Percentiles rank a stretch among this genome's conserved stretches.
phyloP scores from a whole-genome alignment of 1,284 basidiomycete species.

The Trametes hirsuta region DNA sequence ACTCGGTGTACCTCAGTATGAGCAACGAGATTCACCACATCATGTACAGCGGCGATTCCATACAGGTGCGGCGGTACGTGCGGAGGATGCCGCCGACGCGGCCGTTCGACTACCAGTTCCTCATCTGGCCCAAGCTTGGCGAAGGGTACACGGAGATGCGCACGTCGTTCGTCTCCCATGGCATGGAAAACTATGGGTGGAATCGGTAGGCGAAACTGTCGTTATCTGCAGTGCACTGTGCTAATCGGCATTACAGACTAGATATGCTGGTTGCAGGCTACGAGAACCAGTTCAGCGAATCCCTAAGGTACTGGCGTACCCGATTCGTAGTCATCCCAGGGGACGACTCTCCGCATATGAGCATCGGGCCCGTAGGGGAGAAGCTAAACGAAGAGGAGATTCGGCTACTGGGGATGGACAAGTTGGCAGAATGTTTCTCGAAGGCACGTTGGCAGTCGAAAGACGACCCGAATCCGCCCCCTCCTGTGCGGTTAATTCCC shows the following conservation, averaged over 20 bases:
- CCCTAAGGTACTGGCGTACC: conserved; percentile 91
- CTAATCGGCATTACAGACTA: conserved; percentile 44
- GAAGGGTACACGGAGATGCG: conserved; percentile 83
- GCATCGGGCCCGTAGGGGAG: conserved; percentile 65
- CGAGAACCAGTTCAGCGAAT: conserved; percentile 80
- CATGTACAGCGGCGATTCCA: conserved; percentile 84
- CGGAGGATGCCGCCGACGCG: conserved; percentile 68
- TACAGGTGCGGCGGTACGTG: conserved; percentile 89
- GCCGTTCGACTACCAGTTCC: conserved; percentile 80
- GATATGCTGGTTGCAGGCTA: conserved; percentile 89
- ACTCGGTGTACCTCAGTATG: conserved; percentile 91
- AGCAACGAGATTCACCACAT: conserved; percentile 95
- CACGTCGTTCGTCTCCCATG: conserved; percentile 79
- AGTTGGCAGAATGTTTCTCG: conserved; percentile 87
- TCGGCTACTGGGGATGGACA: conserved; percentile 88
- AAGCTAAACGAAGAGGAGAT: conserved; percentile 86
- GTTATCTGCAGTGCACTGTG: conserved; percentile 1
- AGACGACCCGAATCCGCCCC: conserved; percentile 58
- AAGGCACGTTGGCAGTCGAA: conserved; percentile 76
- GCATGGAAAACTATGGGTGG: conserved; percentile 82
- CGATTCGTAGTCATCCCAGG: conserved; percentile 95
- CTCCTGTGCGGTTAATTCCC: conserved; percentile 71
- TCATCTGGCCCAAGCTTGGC: conserved; percentile 93
- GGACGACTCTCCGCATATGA: conserved; percentile 61
- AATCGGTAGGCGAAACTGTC: conserved; percentile 57